phyloP scores from a whole-genome alignment of 352 stramenopile genomes.

The Saprolegnia diclina region DNA sequence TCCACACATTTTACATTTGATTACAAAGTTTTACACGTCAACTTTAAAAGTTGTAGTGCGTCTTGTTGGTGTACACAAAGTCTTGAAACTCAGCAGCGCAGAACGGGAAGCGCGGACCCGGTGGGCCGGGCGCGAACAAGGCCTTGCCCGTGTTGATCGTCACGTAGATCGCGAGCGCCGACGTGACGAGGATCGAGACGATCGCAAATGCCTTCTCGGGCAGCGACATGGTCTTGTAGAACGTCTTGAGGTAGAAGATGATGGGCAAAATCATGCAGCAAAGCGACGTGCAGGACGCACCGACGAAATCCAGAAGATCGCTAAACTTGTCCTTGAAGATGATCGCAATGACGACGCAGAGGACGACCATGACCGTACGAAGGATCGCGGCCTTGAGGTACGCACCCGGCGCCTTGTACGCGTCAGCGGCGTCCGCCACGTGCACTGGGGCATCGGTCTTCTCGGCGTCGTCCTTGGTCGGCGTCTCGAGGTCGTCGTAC shows the following conservation, averaged over 20 bases:
- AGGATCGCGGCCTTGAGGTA: slow-evolving; percentile 28
- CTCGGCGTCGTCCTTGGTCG: neutral
- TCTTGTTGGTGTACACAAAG: slow-evolving; percentile 22
- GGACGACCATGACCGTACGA: slow-evolving; percentile 46
- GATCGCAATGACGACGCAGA: slow-evolving; percentile 40
- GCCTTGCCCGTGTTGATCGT: slow-evolving; percentile 34
- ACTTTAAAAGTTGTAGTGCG: slow-evolving; percentile 28
- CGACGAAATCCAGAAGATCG: slow-evolving; percentile 61
- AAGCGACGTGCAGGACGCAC: slow-evolving; percentile 49
- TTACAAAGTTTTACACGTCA: too few relatives aligned
- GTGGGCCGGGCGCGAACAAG: slow-evolving; percentile 41
- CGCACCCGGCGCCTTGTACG: slow-evolving; percentile 10
- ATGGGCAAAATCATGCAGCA: slow-evolving; percentile 64
- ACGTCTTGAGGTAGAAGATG: slow-evolving; percentile 53
- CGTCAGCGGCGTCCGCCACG: neutral
- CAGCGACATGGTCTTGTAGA: slow-evolving; percentile 41
- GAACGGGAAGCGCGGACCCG: slow-evolving; percentile 32
- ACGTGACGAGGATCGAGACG: slow-evolving; percentile 40
- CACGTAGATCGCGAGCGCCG: slow-evolving; percentile 42
- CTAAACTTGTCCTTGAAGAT: slow-evolving; percentile 49
- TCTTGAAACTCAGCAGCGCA: slow-evolving; percentile 32
- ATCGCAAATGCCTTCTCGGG: slow-evolving; percentile 38
- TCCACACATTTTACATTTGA: too few relatives aligned
- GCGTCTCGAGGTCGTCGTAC: neutral
- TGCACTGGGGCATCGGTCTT: neutral